Conservation (phyloP, 768 basidiomycete species). For the Pleurotus djamor region DNA sequence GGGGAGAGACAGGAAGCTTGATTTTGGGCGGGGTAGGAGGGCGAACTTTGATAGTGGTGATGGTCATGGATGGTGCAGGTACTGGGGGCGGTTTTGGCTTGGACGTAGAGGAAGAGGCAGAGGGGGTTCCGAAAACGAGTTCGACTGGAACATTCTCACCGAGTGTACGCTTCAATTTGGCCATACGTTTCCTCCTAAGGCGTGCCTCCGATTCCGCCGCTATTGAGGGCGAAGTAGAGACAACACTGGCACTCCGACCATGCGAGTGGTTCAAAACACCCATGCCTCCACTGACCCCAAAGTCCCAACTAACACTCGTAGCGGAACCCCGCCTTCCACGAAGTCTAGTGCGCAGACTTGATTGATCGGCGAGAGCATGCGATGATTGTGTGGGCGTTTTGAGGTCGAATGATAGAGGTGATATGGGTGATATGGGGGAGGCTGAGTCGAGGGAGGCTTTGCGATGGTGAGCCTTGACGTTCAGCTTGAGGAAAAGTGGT, state of each 20-base stretch:
- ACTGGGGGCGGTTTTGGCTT: conserved; percentile 6
- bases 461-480: background rate
- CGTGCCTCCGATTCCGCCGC: background rate
- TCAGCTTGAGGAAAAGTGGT: conserved; percentile 6
- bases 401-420: background rate
- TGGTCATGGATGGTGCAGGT: background rate
- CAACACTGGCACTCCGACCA: background rate
- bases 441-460: background rate
- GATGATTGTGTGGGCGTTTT: conserved; percentile 1
- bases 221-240: background rate
- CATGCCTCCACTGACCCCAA: background rate
- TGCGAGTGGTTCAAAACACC: conserved; percentile 1
- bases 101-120: conserved; percentile 5
- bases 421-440: conserved; percentile 3
- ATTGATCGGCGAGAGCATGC: background rate
- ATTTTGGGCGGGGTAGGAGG: conserved; percentile 5
- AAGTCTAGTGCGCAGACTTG: background rate
- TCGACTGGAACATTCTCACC: conserved; percentile 60
- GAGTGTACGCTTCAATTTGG: conserved; percentile 54
- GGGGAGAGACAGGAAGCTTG: conserved; percentile 1
- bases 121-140: conserved; percentile 35
- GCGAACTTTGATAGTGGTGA: background rate
- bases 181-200: conserved; percentile 44
- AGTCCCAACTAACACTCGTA: conserved; percentile 4
- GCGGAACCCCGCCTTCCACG: background rate